Conservation (phyloP, 306 rosid species). For the Casuarina equisetifolia region DNA sequence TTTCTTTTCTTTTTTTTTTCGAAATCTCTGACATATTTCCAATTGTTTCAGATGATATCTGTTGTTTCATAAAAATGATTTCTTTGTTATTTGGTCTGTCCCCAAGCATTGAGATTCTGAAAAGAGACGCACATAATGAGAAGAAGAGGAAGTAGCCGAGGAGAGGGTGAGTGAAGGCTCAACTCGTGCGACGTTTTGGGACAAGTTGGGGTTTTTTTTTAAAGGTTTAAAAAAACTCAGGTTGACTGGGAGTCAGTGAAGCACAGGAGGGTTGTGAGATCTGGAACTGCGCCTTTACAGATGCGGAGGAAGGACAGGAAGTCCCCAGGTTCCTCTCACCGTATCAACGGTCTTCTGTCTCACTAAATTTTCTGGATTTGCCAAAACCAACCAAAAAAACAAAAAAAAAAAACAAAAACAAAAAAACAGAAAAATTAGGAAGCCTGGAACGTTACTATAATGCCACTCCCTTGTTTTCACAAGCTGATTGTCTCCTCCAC, state of each 20-base stretch:
- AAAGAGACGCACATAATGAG: no score
- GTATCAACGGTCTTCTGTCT: background rate
- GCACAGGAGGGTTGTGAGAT: conserved; percentile 39
- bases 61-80: no score
- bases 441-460: conserved; percentile 26
- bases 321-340: conserved; percentile 30
- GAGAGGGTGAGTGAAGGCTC: conserved; percentile 47
- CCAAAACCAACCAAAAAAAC: background rate
- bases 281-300: conserved; percentile 32
- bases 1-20: no score
- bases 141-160: background rate
- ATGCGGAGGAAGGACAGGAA: conserved; percentile 12
- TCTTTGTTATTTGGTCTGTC: no score
- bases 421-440: background rate
- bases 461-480: conserved; percentile 76
- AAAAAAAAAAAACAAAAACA: background rate
- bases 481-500: conserved; percentile 77
- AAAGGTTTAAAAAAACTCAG: conserved; percentile 38
- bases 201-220: conserved; percentile 44
- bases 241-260: conserved; percentile 58
- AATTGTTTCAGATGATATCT: no score
- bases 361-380: background rate
- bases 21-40: no score
- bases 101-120: no score
- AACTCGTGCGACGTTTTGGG: conserved; percentile 42